phyloP scores from a whole-genome alignment of 192 early-diverging fungal species.

The Coemansia sp. region DNA sequence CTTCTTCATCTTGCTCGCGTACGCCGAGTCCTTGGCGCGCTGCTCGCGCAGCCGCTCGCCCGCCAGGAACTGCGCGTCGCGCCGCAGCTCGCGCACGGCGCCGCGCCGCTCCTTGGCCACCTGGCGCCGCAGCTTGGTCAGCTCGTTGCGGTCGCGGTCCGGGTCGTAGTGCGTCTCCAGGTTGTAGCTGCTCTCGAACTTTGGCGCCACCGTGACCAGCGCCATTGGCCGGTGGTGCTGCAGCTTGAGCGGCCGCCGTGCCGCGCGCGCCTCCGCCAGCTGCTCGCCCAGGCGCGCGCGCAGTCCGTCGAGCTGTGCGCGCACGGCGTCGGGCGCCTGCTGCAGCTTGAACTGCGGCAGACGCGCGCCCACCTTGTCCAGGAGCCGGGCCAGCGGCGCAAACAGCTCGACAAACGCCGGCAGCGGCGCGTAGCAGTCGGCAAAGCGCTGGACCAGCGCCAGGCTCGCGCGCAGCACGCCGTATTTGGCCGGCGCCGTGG shows the following conservation, averaged over 20 bases:
- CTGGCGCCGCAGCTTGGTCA: conserved; percentile 72
- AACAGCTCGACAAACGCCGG: conserved; percentile 66
- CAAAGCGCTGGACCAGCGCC: conserved; percentile 13
- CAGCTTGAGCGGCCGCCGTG: conserved; percentile 69
- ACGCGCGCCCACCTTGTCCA: conserved; percentile 18
- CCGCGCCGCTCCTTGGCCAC: conserved; percentile 93
- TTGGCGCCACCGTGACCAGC: conserved; percentile 81
- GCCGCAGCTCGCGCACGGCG: conserved; percentile 90
- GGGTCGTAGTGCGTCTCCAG: conserved; percentile 80
- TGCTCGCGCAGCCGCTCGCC: conserved; percentile 61
- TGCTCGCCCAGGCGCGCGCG: conserved; percentile 51
- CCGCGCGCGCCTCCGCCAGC: conserved; percentile 48
- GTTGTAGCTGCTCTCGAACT: conserved; percentile 88
- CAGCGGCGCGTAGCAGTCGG: conserved; percentile 55
- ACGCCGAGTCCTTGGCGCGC: conserved; percentile 75
- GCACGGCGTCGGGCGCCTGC: conserved; percentile 15
- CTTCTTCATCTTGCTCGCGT: conserved; percentile 87
- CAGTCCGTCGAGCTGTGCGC: conserved; percentile 2
- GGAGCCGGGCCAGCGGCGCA: conserved; percentile 18
- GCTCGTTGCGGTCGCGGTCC: conserved; percentile 68
- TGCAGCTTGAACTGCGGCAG: conserved; percentile 32
- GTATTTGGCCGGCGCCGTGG: conserved; percentile 15
- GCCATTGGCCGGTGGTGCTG: conserved; percentile 85
- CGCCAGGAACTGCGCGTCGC: conserved; percentile 87
- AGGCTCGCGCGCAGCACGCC: conserved; percentile 19